phyloP scores from a whole-genome alignment of 176 grass and related monocot genomes.

The Oryza rufipogon region DNA sequence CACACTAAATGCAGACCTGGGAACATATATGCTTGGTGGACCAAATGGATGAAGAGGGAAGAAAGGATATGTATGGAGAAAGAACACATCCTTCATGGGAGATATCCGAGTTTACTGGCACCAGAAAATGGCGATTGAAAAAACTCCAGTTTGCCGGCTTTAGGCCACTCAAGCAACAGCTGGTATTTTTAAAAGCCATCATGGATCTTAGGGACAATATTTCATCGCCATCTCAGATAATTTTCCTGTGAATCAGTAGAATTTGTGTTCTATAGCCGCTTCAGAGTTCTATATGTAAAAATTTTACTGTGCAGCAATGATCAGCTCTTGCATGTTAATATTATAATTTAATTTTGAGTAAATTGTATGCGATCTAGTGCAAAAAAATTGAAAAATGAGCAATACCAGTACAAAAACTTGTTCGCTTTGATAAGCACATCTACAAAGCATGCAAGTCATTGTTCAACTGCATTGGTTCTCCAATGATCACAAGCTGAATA shows the following conservation, averaged over 20 bases:
- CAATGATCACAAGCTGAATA: not conserved
- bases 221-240: not conserved
- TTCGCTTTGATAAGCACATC: not conserved
- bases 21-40: not conserved
- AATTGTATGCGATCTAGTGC: too few species aligned
- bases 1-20: not conserved
- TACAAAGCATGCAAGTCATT: not conserved
- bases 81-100: conserved; percentile 20
- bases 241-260: too few species aligned
- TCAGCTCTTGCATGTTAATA: not conserved
- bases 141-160: conserved; percentile 13
- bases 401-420: too few species aligned
- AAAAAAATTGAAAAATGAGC: too few species aligned
- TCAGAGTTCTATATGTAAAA: too few species aligned
- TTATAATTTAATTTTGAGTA: too few species aligned
- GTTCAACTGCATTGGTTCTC: not conserved
- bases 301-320: not conserved
- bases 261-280: too few species aligned
- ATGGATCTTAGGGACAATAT: not conserved
- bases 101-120: not conserved
- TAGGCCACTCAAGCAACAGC: conserved; percentile 22
- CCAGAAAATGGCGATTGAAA: not conserved
- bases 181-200: conserved; percentile 24
- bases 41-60: not conserved
- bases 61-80: not conserved